Percentiles rank a stretch among this genome's conserved stretches.
Evolutionary conservation across 495 filamentous ascomycete genomes (phyloP).

Genomic region (Tuber microsphaerosporum): DNA sequence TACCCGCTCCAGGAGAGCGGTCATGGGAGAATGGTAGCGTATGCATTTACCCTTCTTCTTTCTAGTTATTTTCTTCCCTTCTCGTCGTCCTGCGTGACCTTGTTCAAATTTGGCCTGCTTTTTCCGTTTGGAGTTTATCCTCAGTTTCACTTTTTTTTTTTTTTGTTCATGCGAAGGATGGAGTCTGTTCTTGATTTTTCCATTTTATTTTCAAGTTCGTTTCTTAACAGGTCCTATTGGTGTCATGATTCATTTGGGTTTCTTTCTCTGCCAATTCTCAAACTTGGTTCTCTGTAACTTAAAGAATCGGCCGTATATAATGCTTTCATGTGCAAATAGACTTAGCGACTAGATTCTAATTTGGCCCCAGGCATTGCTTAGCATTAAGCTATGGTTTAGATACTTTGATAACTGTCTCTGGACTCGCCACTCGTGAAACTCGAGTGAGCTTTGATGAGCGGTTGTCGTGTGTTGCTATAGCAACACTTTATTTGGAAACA

Average conservation of each 20-base stretch:
- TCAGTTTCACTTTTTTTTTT: not conserved
- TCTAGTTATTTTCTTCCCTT: constrained; percentile 20
- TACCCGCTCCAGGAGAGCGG: not conserved
- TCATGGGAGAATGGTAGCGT: not conserved
- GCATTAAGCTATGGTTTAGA: not conserved
- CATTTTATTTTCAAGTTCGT: not conserved
- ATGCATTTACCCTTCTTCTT: constrained; percentile 19
- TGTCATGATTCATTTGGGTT: constrained; percentile 3
- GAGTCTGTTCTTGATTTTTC: not conserved
- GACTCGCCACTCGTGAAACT: not conserved
- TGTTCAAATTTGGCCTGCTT: not conserved
- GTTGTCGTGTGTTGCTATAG: not conserved
- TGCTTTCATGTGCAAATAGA: constrained; percentile 5
- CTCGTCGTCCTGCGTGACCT: constrained; percentile 1
- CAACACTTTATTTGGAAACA: not conserved
- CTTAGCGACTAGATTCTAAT: not conserved
- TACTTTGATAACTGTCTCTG: not conserved
- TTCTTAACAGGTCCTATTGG: not conserved
- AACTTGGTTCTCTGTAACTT: constrained; percentile 1
- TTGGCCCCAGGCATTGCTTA: not conserved
- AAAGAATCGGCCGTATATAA: constrained; percentile 4
- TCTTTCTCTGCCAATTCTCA: constrained; percentile 2
- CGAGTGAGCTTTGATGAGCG: not conserved
- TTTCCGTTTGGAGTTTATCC: not conserved
- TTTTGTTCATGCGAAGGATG: not conserved